Evolutionary conservation across 2,329 filamentous ascomycete genomes (phyloP).

Genomic region (Stachybotrys echinatus): DNA sequence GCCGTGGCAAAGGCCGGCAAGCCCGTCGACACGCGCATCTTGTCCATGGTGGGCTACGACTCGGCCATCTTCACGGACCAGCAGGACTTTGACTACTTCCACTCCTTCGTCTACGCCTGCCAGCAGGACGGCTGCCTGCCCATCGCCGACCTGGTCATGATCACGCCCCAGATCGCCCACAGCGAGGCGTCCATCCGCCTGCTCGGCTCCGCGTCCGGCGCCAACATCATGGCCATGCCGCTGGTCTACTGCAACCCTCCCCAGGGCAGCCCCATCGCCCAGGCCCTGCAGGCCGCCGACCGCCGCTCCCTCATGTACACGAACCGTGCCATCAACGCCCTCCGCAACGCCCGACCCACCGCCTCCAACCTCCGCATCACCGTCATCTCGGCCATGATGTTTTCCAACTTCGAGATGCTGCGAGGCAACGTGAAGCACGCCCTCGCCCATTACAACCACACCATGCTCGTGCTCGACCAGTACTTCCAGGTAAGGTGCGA

Average conservation of each 20-base stretch:
- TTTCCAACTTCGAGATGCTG: slow-evolving; percentile 14
- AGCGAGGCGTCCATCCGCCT: slow-evolving; percentile 11
- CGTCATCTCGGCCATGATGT: slow-evolving; percentile 12
- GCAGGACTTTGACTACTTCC: slow-evolving; percentile 15
- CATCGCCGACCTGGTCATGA: slow-evolving; percentile 10
- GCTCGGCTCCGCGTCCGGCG: slow-evolving; percentile 14
- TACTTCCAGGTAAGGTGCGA: slow-evolving; percentile 11
- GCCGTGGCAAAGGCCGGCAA: neutral
- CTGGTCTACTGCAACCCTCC: slow-evolving; percentile 8
- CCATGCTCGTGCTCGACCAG: slow-evolving; percentile 10
- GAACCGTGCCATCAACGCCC: slow-evolving; percentile 11
- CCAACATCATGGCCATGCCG: slow-evolving; percentile 2
- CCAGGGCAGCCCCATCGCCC: slow-evolving; percentile 6
- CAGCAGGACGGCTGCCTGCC: slow-evolving; percentile 12
- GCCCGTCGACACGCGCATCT: slow-evolving; percentile 9
- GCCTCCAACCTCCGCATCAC: slow-evolving; percentile 8
- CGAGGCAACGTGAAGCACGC: slow-evolving; percentile 12
- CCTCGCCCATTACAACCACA: slow-evolving; percentile 11
- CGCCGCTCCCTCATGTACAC: slow-evolving; percentile 10
- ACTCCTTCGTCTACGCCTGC: slow-evolving; percentile 11
- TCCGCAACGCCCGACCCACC: slow-evolving; percentile 3
- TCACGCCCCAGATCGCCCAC: slow-evolving; percentile 14
- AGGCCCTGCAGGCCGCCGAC: slow-evolving; percentile 3
- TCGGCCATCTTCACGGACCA: slow-evolving; percentile 12
- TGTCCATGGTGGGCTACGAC: slow-evolving; percentile 8